Base-by-base conservation (phyloP, 1,139 yeast genomes). In the Geotrichum cucujoidarum region DNA sequence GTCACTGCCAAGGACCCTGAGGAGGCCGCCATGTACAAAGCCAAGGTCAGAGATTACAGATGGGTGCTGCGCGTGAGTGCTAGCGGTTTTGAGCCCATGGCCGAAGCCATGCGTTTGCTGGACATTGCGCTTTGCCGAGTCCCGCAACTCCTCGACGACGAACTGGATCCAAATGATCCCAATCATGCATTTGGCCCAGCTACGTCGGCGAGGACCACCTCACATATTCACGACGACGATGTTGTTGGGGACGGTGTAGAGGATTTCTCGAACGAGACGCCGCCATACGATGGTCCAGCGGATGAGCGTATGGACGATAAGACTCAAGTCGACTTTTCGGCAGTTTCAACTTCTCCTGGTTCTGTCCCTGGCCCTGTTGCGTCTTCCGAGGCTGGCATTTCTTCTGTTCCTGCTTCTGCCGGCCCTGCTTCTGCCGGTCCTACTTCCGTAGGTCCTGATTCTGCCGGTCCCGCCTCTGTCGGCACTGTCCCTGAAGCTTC, bases 61-160 rank as follows among this genome's bases (percentile, higher is more conserved):
- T 81, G 89, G 84, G 76, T 81, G 13, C 66, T 90, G 44, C 79
- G 83, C 58, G 80, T 83, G 22, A 77, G 86, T 16, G 77, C 92
- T 2, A 80, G 81, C 53, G 84, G 87, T 13, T 87, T 86, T 61
- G 83, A 77, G 38, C 88, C 84, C 55, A 87, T 85, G 33, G 78
- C 78, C 14, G 78, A 76, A 51, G 95, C 95, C 0, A 67, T 87
- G 46, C 70, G 71, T 47, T 77, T 81, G 59, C 75, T 88, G 51
- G 92, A 86, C 14, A 56, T 57, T 22, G 59, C 61, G n/a, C 53
- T 57, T 36, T 53, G 57, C 17, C 52, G 60, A 11, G 55, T 60
- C 2, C 60, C 61, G 1, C 58, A 55, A 2, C 41, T 57, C 16
- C 47, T 51, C 18, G 53, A 37, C 2, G 47, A 45, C 27, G 10